Evolutionary conservation across 176 grass and related monocot genomes (phyloP).

Genomic region (Rhipidocladum racemiflorum): DNA sequence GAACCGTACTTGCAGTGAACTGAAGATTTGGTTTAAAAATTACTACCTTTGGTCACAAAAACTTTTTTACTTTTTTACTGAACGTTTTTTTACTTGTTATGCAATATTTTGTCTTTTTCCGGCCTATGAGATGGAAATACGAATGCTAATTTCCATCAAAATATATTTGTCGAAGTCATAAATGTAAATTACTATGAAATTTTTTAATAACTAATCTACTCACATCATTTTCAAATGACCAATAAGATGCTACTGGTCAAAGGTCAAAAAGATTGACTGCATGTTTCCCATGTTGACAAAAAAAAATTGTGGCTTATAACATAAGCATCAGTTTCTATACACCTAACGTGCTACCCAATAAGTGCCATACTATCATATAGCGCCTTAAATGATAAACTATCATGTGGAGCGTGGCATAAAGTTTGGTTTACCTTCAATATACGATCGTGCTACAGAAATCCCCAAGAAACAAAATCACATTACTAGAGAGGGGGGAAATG

Average conservation of each 20-base stretch:
- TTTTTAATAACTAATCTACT: neutral
- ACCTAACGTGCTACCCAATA: neutral
- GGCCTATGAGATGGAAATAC: neutral
- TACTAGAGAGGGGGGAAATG: neutral
- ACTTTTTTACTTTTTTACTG: neutral
- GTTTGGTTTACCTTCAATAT: neutral
- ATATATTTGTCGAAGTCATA: neutral
- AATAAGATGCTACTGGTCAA: neutral
- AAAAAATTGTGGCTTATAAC: neutral
- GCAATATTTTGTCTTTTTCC: neutral
- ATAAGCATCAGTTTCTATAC: neutral
- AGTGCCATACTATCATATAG: neutral
- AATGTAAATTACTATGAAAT: neutral
- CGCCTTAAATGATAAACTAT: neutral
- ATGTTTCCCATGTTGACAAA: neutral
- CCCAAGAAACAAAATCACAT: neutral
- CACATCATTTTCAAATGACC: neutral
- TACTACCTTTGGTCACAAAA: neutral
- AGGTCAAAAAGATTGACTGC: neutral
- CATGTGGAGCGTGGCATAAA: neutral
- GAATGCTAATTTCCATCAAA: neutral
- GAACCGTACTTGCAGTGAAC: constrained; percentile 23
- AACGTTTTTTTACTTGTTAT: neutral
- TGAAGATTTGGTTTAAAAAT: constrained; percentile 2
- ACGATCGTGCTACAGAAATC: neutral